These are phyloP conservation scores for Eimeria necatrix DNA, from an alignment of 169 alveolate species.

Conservation along the genomic window DNA sequence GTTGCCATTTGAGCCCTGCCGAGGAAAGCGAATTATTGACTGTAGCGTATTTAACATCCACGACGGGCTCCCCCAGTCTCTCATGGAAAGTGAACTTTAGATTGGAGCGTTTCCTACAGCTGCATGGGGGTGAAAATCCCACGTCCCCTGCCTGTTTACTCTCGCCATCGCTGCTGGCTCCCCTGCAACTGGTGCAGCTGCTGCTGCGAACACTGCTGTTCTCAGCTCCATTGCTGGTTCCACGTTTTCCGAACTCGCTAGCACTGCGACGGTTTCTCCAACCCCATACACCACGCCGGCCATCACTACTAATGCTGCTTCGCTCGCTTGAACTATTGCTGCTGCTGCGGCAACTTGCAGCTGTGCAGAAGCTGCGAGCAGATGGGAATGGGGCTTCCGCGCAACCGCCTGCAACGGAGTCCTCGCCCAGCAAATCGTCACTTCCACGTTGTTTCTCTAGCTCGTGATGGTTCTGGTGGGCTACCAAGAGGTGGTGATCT, in stretches of 20 bases:
- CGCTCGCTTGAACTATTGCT: constrained; percentile 31
- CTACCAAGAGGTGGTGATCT: background rate
- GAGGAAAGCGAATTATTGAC: constrained; percentile 30
- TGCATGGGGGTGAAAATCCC: constrained; percentile 34
- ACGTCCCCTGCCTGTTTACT: background rate
- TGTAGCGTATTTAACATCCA: constrained; percentile 39
- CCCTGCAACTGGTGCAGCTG: constrained; percentile 37
- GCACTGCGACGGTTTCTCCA: constrained; percentile 54
- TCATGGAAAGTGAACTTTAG: constrained; percentile 21
- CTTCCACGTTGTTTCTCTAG: background rate
- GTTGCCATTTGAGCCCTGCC: constrained; percentile 40
- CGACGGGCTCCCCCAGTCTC: constrained; percentile 48
- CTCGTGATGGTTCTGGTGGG: background rate
- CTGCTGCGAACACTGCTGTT: constrained; percentile 8
- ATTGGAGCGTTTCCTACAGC: constrained; percentile 38
- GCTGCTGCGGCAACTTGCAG: constrained; percentile 49
- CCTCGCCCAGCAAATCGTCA: constrained; percentile 37
- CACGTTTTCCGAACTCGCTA: constrained; percentile 13
- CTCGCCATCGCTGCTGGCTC: constrained; percentile 2
- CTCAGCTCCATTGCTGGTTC: background rate
- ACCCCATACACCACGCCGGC: constrained; percentile 31
- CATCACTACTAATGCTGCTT: background rate
- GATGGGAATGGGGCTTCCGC: background rate
- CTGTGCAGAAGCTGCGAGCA: constrained; percentile 33
- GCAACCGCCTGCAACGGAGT: background rate